phyloP scores from a whole-genome alignment of 371 early-diverging fungal genomes.

The Circinella umbellata region DNA sequence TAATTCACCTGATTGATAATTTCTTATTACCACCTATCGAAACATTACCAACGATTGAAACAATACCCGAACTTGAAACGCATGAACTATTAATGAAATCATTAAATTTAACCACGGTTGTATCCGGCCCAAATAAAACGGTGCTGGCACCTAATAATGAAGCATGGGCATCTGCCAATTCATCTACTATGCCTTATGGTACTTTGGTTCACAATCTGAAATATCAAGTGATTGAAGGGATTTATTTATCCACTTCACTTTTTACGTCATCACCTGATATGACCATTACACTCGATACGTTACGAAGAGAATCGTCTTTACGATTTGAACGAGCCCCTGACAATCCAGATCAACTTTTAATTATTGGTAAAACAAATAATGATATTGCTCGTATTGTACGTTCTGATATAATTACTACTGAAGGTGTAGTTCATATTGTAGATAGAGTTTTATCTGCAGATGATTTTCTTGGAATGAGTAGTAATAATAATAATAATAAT shows the following conservation, averaged over 20 bases:
- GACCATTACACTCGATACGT: conserved; percentile 13
- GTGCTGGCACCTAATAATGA: conserved; percentile 31
- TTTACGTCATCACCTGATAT: background rate
- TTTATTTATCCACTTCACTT: conserved; percentile 22
- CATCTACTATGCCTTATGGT: conserved; percentile 30
- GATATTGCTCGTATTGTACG: conserved; percentile 24
- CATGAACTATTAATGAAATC: conserved; percentile 25
- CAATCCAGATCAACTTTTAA: conserved; percentile 10
- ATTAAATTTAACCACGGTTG: conserved; percentile 29
- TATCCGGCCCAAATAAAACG: conserved; percentile 29
- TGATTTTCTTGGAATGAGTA: background rate
- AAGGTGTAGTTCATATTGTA: conserved; percentile 35
- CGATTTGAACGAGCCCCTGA: conserved; percentile 10
- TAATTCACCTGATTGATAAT: conserved; percentile 31
- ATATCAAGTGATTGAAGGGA: conserved; percentile 32
- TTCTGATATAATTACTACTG: conserved; percentile 26
- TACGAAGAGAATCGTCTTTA: conserved; percentile 14
- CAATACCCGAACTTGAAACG: conserved; percentile 21
- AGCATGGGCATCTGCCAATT: conserved; percentile 31
- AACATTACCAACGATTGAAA: conserved; percentile 29
- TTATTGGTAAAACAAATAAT: conserved; percentile 14
- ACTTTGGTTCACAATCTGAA: conserved; percentile 34
- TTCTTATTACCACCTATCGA: conserved; percentile 22
- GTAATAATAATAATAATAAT: conserved; percentile 10
- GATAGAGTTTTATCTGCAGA: conserved; percentile 31